Evolutionary conservation across 2,329 filamentous ascomycete genomes (phyloP).

Genomic region (Ceratocystis eucalypticola): DNA sequence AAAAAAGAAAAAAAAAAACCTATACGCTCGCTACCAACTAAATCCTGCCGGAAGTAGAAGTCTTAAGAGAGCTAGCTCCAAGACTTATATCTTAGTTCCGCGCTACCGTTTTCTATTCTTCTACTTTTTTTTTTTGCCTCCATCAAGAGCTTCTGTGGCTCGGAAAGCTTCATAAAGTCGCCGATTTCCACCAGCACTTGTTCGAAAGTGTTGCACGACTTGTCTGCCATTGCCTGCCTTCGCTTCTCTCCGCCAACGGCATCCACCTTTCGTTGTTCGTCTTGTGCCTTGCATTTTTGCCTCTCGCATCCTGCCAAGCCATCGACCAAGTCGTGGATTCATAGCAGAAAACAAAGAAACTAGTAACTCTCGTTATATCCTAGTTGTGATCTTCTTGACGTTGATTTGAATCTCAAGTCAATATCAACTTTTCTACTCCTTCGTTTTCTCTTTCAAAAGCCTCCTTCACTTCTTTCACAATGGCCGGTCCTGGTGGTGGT

Average conservation of each 20-base stretch:
- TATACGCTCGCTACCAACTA: slow-evolving; percentile 7
- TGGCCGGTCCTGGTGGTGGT: slow-evolving; percentile 91
- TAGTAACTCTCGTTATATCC: slow-evolving; percentile 8
- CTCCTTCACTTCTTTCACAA: slow-evolving; percentile 30
- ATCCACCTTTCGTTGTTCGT: not conserved
- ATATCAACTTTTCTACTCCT: not conserved
- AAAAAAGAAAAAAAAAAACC: not conserved
- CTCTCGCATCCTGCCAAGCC: not conserved
- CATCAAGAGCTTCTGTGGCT: not conserved
- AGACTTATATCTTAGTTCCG: slow-evolving; percentile 7
- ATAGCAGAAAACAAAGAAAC: not conserved
- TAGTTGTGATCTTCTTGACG: not conserved
- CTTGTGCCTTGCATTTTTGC: not conserved
- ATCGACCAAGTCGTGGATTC: not conserved
- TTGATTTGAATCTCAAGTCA: not conserved
- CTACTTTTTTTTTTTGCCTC: not conserved
- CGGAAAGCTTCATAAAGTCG: slow-evolving; percentile 7
- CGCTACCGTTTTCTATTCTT: not conserved
- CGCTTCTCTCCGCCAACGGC: not conserved
- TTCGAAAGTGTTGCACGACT: not conserved
- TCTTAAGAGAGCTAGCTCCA: not conserved
- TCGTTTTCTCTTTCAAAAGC: slow-evolving; percentile 9
- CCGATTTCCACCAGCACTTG: not conserved
- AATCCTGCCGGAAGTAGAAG: slow-evolving; percentile 1
- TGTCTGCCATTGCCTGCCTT: not conserved